These are phyloP conservation scores for Coniella vitis DNA, from an alignment of 2,329 filamentous ascomycete species.

Conservation along the genomic window DNA sequence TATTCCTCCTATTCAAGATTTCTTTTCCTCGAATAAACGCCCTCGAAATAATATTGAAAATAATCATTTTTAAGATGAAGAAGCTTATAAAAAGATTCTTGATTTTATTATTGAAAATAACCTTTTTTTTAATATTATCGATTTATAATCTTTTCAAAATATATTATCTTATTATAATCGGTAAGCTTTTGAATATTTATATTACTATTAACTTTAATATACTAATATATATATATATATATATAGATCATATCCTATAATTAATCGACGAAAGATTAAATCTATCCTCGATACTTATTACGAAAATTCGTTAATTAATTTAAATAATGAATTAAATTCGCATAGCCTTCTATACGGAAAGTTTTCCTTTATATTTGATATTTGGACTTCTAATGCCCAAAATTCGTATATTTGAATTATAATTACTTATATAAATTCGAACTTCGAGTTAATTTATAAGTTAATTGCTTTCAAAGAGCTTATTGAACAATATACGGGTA, in stretches of 20 bases:
- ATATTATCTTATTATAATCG: neutral
- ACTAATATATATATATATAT: neutral
- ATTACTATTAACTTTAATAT: neutral
- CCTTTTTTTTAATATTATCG: neutral
- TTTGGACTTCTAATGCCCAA: neutral
- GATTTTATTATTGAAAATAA: neutral
- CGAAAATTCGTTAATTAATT: neutral
- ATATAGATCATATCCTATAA: neutral
- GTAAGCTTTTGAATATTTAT: neutral
- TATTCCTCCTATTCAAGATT: neutral
- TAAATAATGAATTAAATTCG: neutral
- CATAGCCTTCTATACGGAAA: neutral
- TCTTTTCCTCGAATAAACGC: neutral
- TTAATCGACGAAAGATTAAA: neutral
- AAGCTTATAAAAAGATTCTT: neutral
- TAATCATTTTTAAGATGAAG: too few species aligned
- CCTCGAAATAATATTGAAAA: neutral
- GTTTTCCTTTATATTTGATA: neutral
- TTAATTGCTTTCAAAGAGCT: too few species aligned
- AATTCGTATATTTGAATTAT: too few species aligned
- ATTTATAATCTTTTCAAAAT: too few species aligned
- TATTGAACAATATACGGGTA: too few species aligned
- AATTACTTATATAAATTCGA: neutral
- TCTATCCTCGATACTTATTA: neutral
- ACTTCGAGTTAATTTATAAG: too few species aligned